Percentiles rank a stretch among this genome's conserved stretches.
Conservation (phyloP, 208 protist genomes). For the Acanthamoeba culbertsoni region DNA sequence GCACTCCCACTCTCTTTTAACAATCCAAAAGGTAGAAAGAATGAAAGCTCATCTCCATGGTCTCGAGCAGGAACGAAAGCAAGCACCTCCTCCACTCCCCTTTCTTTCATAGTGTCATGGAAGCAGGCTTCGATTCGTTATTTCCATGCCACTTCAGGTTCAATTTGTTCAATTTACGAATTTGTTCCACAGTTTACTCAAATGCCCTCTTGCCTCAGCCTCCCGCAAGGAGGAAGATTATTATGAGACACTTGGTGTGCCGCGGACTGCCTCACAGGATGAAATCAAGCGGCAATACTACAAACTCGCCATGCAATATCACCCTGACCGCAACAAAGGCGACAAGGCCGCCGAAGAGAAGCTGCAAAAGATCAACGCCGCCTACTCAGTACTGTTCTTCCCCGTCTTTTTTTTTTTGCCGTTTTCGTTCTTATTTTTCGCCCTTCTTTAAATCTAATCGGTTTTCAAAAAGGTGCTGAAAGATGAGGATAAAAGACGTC, state of each 20-base stretch:
- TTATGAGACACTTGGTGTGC: constrained; percentile 75
- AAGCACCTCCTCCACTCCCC: neutral
- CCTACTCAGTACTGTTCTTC: neutral
- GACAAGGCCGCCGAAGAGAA: constrained; percentile 63
- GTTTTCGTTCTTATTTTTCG: neutral
- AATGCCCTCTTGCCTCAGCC: neutral
- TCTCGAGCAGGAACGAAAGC: too few relatives aligned
- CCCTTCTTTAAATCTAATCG: neutral
- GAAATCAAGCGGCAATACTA: constrained; percentile 79
- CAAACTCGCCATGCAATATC: constrained; percentile 71
- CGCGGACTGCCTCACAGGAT: constrained; percentile 52
- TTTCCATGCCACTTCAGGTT: neutral
- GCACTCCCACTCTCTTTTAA: neutral
- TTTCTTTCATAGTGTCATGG: neutral
- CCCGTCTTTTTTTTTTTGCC: neutral
- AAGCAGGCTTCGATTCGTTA: neutral
- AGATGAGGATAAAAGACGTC: constrained; percentile 66
- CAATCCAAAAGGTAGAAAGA: too few relatives aligned
- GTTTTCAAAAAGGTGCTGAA: constrained; percentile 53
- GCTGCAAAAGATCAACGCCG: constrained; percentile 50
- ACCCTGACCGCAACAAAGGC: constrained; percentile 70
- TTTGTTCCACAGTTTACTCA: neutral
- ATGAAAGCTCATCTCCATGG: too few relatives aligned
- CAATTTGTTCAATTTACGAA: neutral
- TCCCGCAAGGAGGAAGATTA: constrained; percentile 64